Percentiles rank a stretch among this genome's conserved stretches.
Evolutionary conservation across 2,329 filamentous ascomycete genomes (phyloP).

Genomic region (Colletotrichum sp.): DNA sequence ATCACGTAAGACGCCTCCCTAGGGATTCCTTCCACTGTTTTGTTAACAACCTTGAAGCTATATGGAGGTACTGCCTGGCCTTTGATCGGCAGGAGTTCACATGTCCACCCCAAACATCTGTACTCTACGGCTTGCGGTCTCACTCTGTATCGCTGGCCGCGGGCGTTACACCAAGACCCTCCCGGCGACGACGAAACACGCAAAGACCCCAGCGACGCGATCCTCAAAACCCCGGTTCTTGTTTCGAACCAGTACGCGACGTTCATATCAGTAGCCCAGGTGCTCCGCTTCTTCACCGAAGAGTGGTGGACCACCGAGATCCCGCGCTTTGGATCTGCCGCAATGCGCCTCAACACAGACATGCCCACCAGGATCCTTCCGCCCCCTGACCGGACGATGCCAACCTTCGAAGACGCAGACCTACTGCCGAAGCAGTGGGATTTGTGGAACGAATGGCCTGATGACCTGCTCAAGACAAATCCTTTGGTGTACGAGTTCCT

Average conservation of each 20-base stretch:
- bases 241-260: background rate
- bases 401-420: background rate
- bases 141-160: background rate
- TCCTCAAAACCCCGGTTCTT: background rate
- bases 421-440: background rate
- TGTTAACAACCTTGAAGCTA: background rate
- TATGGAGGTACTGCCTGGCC: slow-evolving; percentile 2
- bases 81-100: background rate
- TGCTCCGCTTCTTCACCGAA: slow-evolving; percentile 24
- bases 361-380: background rate
- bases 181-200: background rate
- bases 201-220: background rate
- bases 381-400: background rate
- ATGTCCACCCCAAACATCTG: background rate
- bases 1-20: slow-evolving; percentile 10
- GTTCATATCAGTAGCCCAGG: background rate
- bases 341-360: slow-evolving; percentile 7
- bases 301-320: slow-evolving; percentile 31
- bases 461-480: background rate
- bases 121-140: background rate
- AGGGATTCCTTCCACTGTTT: background rate
- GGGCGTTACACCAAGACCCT: background rate
- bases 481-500: background rate
- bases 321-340: slow-evolving; percentile 27
- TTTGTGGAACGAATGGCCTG: background rate